Percentiles rank a stretch among this genome's conserved stretches.
phyloP scores from a whole-genome alignment of 2,329 filamentous ascomycete genomes.

The Acephala macrosclerotiorum region DNA sequence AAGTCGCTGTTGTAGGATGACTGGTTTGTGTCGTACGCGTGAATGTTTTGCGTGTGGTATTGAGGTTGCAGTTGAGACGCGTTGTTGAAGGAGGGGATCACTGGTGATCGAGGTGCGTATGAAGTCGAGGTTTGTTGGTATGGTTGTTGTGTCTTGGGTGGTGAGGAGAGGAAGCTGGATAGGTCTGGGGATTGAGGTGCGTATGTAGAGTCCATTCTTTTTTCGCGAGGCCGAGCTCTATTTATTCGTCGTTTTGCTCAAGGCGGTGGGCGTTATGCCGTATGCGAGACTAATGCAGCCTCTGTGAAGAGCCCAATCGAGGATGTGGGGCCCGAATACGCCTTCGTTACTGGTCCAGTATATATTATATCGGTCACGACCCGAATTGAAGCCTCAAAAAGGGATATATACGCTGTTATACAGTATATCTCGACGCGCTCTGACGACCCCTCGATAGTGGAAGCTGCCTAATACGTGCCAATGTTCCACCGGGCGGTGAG shows the following conservation, averaged over 20 bases:
- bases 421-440: neutral
- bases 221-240: constrained; percentile 11
- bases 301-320: constrained; percentile 9
- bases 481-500: constrained; percentile 12
- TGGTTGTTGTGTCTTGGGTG: constrained; percentile 35
- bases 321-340: neutral
- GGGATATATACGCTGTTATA: neutral
- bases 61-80: constrained; percentile 15
- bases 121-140: constrained; percentile 24
- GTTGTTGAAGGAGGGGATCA: constrained; percentile 33
- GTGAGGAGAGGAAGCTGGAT: constrained; percentile 40
- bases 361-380: neutral
- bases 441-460: constrained; percentile 8
- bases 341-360: neutral
- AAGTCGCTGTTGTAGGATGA: constrained; percentile 22
- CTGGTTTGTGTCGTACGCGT: constrained; percentile 23
- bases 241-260: constrained; percentile 17
- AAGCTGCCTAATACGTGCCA: neutral
- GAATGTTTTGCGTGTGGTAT: constrained; percentile 16
- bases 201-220: constrained; percentile 42
- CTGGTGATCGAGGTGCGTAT: constrained; percentile 41
- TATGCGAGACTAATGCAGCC: constrained; percentile 39
- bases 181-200: constrained; percentile 46
- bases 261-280: constrained; percentile 36
- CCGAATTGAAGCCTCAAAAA: neutral